Conservation (phyloP, 2,329 filamentous ascomycete genomes). For the Calonectria pseudoreteaudii region DNA sequence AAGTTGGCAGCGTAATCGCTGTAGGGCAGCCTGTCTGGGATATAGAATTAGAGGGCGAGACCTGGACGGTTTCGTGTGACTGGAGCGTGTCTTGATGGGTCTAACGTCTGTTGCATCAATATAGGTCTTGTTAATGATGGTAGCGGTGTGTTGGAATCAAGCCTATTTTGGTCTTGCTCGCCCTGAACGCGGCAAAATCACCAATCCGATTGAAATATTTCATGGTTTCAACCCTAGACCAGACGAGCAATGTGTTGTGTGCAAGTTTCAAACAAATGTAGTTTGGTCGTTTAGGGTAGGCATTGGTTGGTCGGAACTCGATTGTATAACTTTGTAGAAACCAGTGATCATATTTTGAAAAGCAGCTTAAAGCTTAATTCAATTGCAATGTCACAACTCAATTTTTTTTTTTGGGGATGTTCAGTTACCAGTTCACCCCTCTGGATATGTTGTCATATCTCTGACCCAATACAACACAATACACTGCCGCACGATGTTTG, state of each 20-base stretch:
- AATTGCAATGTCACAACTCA: neutral
- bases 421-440: neutral
- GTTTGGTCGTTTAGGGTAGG: neutral
- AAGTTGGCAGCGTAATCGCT: constrained; percentile 46
- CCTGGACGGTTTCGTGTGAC: constrained; percentile 54
- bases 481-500: neutral
- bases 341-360: neutral
- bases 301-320: neutral
- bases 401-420: neutral
- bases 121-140: neutral
- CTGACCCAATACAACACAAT: neutral
- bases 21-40: constrained; percentile 55
- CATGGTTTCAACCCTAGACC: neutral
- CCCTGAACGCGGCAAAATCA: neutral
- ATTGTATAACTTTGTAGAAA: neutral
- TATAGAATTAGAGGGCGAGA: constrained; percentile 46
- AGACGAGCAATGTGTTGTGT: neutral
- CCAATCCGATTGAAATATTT: neutral
- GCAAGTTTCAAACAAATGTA: neutral
- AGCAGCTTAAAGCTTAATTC: neutral
- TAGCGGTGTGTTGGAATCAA: neutral
- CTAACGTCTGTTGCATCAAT: neutral
- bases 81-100: constrained; percentile 45
- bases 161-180: neutral
- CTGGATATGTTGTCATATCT: neutral